These are phyloP conservation scores for Wilcoxina mikolae DNA, from an alignment of 495 filamentous ascomycete species.

Conservation along the genomic window DNA sequence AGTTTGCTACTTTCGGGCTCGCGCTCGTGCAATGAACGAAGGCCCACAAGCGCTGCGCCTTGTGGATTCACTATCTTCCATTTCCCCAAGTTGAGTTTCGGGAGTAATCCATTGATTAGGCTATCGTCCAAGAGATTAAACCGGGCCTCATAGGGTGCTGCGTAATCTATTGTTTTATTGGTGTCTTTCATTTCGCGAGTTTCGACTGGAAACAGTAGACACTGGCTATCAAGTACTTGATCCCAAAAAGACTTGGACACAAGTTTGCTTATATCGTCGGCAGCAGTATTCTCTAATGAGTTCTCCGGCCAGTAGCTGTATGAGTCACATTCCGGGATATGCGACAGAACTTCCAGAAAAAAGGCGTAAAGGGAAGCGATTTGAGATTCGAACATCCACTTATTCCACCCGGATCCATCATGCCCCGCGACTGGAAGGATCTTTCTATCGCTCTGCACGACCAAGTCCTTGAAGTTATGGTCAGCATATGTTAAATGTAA, in stretches of 20 bases:
- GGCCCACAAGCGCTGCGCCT: background rate
- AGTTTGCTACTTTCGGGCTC: background rate
- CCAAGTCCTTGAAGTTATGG: slow-evolving; percentile 6
- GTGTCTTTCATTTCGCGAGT: slow-evolving; percentile 8
- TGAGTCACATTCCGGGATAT: slow-evolving; percentile 13
- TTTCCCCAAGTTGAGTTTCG: background rate
- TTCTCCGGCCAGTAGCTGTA: slow-evolving; percentile 32
- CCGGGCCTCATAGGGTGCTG: background rate
- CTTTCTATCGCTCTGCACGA: slow-evolving; percentile 28
- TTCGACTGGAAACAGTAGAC: slow-evolving; percentile 8
- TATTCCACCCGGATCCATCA: slow-evolving; percentile 30
- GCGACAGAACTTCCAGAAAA: slow-evolving; percentile 26
- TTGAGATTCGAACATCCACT: slow-evolving; percentile 29
- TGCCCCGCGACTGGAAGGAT: slow-evolving; percentile 17
- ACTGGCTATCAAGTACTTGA: slow-evolving; percentile 12
- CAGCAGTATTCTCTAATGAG: background rate
- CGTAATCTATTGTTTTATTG: background rate
- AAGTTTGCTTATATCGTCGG: background rate
- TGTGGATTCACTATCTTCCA: background rate
- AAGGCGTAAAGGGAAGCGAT: slow-evolving; percentile 30
- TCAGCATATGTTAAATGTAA: slow-evolving; percentile 7
- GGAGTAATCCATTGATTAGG: background rate
- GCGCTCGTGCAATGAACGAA: background rate
- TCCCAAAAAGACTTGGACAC: slow-evolving; percentile 16
- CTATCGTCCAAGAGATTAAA: background rate